These are phyloP conservation scores for Vitis hybrid DNA, from an alignment of 177 flowering plant species.

Conservation along the genomic window DNA sequence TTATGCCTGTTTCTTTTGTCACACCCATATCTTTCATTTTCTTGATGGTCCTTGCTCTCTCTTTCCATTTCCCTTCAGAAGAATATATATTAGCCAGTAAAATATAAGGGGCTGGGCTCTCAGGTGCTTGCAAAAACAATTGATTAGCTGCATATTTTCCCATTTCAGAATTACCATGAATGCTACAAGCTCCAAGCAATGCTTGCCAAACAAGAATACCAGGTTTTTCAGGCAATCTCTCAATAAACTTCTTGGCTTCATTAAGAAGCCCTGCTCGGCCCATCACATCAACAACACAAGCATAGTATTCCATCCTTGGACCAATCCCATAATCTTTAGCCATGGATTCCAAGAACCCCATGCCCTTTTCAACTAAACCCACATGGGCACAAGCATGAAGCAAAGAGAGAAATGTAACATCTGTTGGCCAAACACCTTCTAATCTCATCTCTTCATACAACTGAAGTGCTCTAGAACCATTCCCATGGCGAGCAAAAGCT, in stretches of 20 bases:
- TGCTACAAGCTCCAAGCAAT: constrained; percentile 78
- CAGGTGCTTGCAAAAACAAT: constrained; percentile 43
- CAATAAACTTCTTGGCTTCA: constrained; percentile 74
- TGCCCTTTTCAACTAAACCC: constrained; percentile 70
- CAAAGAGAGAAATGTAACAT: constrained; percentile 80
- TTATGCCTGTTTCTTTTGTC: constrained; percentile 68
- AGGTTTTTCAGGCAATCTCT: constrained; percentile 50
- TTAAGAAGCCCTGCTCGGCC: constrained; percentile 76
- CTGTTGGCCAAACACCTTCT: constrained; percentile 63
- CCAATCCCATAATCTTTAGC: constrained; percentile 40
- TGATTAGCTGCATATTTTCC: constrained; percentile 78
- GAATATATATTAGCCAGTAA: constrained; percentile 83
- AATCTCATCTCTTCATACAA: constrained; percentile 64
- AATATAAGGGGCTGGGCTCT: constrained; percentile 49
- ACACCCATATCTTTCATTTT: constrained; percentile 76
- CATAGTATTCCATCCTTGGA: constrained; percentile 84
- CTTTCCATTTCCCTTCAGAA: constrained; percentile 69
- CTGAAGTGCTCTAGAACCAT: constrained; percentile 60
- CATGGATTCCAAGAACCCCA: constrained; percentile 74
- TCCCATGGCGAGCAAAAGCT: constrained; percentile 86
- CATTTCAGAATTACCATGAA: constrained; percentile 58
- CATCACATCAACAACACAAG: constrained; percentile 87
- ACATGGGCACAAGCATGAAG: constrained; percentile 94
- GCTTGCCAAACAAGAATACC: constrained; percentile 77
- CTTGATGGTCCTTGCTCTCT: constrained; percentile 62